A percentile compares a stretch with the other conserved stretches of the same genome.
These are phyloP conservation scores for Aspergillus panamensis DNA, from an alignment of 495 filamentous ascomycete species.

Conservation along the genomic window DNA sequence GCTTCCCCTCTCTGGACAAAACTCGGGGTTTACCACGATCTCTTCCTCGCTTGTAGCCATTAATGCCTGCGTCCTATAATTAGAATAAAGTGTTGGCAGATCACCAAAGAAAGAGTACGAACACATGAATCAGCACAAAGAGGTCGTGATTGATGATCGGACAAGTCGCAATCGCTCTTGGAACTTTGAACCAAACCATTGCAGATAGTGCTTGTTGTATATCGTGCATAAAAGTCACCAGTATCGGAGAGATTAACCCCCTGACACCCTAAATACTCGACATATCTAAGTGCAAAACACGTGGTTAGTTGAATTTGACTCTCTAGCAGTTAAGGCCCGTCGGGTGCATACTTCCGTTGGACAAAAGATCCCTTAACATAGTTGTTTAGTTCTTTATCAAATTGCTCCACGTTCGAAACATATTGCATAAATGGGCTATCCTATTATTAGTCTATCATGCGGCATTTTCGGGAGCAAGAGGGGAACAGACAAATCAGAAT, in stretches of 20 bases:
- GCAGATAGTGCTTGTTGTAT: constrained; percentile 88
- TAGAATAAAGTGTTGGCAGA: constrained; percentile 1
- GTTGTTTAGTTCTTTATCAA: constrained; percentile 69
- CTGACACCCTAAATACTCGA: constrained; percentile 70
- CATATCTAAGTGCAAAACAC: constrained; percentile 29
- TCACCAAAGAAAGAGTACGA: constrained; percentile 31
- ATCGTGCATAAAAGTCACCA: constrained; percentile 86
- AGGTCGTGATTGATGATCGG: constrained; percentile 60
- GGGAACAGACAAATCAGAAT: constrained; percentile 69
- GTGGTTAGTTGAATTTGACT: constrained; percentile 4
- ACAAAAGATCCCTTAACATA: constrained; percentile 76
- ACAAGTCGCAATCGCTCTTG: constrained; percentile 63
- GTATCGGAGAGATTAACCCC: constrained; percentile 75
- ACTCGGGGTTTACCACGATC: constrained; percentile 66
- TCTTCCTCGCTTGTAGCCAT: constrained; percentile 84
- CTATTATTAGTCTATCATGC: constrained; percentile 26
- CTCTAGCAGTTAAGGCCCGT: neutral
- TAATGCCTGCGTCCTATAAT: constrained; percentile 57
- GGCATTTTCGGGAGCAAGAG: neutral
- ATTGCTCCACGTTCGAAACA: constrained; percentile 70
- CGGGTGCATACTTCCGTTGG: constrained; percentile 60
- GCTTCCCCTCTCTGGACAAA: constrained; percentile 62
- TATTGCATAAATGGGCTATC: constrained; percentile 80
- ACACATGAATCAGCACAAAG: constrained; percentile 92
- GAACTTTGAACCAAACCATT: constrained; percentile 95